A percentile compares a stretch with the other conserved stretches of the same genome.
phyloP scores from a whole-genome alignment of 2,329 filamentous ascomycete species.

The Alternaria ventricosa region DNA sequence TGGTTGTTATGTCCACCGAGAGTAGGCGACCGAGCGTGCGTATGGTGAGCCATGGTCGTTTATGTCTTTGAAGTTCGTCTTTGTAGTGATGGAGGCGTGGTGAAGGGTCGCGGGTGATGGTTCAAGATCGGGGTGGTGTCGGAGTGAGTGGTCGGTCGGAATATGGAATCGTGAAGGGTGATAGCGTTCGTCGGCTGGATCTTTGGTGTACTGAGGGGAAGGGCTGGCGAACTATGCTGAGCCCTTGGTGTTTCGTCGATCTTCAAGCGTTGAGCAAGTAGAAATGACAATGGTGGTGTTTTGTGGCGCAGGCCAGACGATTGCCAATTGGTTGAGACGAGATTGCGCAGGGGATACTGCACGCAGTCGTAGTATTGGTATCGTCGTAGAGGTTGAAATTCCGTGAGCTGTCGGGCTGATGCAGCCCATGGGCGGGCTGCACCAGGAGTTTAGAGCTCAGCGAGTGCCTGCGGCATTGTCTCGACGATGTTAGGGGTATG shows the following conservation, averaged over 20 bases:
- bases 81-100: slow-evolving; percentile 7
- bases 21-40: slow-evolving; percentile 30
- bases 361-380: slow-evolving; percentile 45
- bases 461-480: slow-evolving; percentile 57
- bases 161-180: slow-evolving; percentile 11
- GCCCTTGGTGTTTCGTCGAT: slow-evolving; percentile 43
- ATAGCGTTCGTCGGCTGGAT: slow-evolving; percentile 34
- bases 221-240: slow-evolving; percentile 48
- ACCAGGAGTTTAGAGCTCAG: slow-evolving; percentile 73
- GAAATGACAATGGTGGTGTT: slow-evolving; percentile 43
- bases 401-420: slow-evolving; percentile 83
- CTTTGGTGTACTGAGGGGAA: slow-evolving; percentile 42
- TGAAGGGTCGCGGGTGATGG: background rate
- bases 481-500: slow-evolving; percentile 50
- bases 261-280: slow-evolving; percentile 36
- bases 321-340: slow-evolving; percentile 39
- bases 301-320: slow-evolving; percentile 43
- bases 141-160: slow-evolving; percentile 2
- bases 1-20: slow-evolving; percentile 41
- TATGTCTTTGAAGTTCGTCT: slow-evolving; percentile 4
- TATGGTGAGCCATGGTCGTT: slow-evolving; percentile 36
- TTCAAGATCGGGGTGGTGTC: background rate
- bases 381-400: slow-evolving; percentile 62
- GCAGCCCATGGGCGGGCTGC: slow-evolving; percentile 22
- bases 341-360: slow-evolving; percentile 42